Conservation (phyloP, 768 basidiomycete species). For the Chalciporus pseudorubinellus region DNA sequence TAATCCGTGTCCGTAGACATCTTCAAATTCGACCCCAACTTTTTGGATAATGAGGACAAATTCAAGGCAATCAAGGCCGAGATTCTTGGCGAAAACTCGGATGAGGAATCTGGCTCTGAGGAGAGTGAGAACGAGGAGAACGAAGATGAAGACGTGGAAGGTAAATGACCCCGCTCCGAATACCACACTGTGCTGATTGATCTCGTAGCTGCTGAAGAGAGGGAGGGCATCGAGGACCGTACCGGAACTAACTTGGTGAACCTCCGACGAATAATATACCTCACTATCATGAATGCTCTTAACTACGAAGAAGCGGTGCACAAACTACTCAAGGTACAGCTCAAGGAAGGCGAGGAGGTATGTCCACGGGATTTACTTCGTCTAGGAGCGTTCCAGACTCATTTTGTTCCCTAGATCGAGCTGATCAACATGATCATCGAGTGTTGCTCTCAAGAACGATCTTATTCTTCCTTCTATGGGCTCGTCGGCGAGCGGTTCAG, state of each 20-base stretch:
- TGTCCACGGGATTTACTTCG: slow-evolving; percentile 12
- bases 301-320: slow-evolving; percentile 99
- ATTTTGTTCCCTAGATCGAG: slow-evolving; percentile 63
- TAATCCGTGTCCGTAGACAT: slow-evolving; percentile 57
- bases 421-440: slow-evolving; percentile 98
- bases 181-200: slow-evolving; percentile 28
- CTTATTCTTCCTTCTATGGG: slow-evolving; percentile 97
- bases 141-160: slow-evolving; percentile 58
- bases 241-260: slow-evolving; percentile 97
- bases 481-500: slow-evolving; percentile 94
- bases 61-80: slow-evolving; percentile 90
- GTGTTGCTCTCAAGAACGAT: slow-evolving; percentile 99
- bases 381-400: not conserved
- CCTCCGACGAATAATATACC: slow-evolving; percentile 87
- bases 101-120: slow-evolving; percentile 63
- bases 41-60: slow-evolving; percentile 88
- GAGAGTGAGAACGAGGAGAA: slow-evolving; percentile 68
- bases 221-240: slow-evolving; percentile 88
- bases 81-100: slow-evolving; percentile 88
- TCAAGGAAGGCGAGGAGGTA: slow-evolving; percentile 94
- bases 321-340: slow-evolving; percentile 90
- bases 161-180: not conserved
- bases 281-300: slow-evolving; percentile 98
- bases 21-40: slow-evolving; percentile 92
- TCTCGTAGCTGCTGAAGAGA: slow-evolving; percentile 61